These are phyloP conservation scores for Allium fistulosum DNA, from an alignment of 106 monocot genomes.

Conservation along the genomic window DNA sequence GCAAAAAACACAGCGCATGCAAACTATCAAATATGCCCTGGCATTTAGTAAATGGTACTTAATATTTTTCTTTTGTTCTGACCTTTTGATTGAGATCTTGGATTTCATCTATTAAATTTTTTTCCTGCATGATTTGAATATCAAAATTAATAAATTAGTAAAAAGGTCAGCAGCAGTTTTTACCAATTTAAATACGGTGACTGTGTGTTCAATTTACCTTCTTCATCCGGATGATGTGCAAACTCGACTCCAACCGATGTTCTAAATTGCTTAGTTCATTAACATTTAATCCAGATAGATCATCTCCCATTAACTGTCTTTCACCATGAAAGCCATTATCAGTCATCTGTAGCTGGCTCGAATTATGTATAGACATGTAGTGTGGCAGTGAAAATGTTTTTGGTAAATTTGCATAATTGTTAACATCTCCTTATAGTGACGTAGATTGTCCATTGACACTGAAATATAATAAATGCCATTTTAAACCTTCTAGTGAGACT, in stretches of 20 bases:
- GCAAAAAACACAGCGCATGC: not conserved
- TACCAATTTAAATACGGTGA: too few relatives aligned
- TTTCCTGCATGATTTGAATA: not conserved
- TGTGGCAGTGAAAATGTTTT: too few relatives aligned
- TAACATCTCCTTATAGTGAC: too few relatives aligned
- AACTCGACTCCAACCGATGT: conserved; percentile 13
- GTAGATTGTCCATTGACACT: too few relatives aligned
- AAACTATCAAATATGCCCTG: not conserved
- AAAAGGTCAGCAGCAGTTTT: not conserved
- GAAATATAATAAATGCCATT: too few relatives aligned
- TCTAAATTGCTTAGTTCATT: conserved; percentile 18
- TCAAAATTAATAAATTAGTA: not conserved
- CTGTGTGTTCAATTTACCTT: conserved; percentile 8
- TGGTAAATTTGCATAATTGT: too few relatives aligned
- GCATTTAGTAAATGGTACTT: not conserved
- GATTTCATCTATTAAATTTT: conserved; percentile 33
- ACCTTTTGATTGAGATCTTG: conserved; percentile 2
- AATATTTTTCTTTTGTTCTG: not conserved
- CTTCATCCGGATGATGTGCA: conserved; percentile 7
- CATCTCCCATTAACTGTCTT: conserved; percentile 19
- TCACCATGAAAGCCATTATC: conserved; percentile 1
- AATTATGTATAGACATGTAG: not conserved
- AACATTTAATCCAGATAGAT: conserved; percentile 4
- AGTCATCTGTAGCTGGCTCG: not conserved
- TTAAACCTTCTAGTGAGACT: too few relatives aligned